phyloP scores from a whole-genome alignment of 192 early-diverging fungal genomes.

The Linnemannia exigua region DNA sequence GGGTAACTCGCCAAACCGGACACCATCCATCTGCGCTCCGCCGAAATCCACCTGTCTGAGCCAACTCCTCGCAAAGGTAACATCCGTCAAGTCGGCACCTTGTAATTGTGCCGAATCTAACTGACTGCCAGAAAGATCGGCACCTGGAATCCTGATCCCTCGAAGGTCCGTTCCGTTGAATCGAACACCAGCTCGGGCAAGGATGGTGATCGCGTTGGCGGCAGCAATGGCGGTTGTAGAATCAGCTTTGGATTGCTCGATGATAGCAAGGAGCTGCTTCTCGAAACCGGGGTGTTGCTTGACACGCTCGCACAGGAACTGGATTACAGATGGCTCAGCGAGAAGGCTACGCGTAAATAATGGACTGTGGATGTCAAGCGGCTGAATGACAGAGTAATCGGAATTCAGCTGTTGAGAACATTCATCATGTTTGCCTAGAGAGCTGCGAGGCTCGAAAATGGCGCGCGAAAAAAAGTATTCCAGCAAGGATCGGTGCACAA shows the following conservation, averaged over 20 bases:
- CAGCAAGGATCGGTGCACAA: no score
- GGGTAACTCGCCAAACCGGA: no score
- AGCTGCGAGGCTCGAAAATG: not conserved
- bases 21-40: no score
- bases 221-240: not conserved
- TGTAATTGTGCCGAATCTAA: not conserved
- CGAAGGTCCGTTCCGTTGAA: no score
- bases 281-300: not conserved
- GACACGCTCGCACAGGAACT: not conserved
- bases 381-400: not conserved
- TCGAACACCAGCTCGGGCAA: no score
- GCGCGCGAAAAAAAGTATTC: not conserved
- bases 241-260: not conserved
- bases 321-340: not conserved
- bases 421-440: not conserved
- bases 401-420: not conserved
- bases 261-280: not conserved
- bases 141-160: no score
- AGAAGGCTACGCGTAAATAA: not conserved
- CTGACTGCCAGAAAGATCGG: not conserved
- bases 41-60: no score
- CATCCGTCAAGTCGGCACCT: not conserved
- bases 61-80: no score
- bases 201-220: not conserved
- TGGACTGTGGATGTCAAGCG: not conserved